Evolutionary conservation across 1,284 basidiomycete genomes (phyloP), one percentile per base, ranked within the genome.

Genomic region (Fistulina hepatica): DNA sequence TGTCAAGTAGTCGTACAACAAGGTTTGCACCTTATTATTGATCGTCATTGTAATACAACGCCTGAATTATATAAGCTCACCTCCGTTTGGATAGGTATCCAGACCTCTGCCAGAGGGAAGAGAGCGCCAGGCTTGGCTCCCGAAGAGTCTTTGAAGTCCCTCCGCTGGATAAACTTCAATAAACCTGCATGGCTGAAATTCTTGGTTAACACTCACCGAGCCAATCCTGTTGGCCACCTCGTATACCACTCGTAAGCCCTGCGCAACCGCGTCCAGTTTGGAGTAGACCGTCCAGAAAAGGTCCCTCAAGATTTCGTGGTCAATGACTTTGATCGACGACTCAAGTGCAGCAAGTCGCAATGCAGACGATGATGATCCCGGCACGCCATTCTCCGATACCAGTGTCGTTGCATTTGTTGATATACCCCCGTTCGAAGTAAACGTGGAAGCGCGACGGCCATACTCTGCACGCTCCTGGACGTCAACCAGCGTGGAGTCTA

Each of bases 201-300:
- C 24, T 9, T 33, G 39, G 33, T 24, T 24, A 36, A 22, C 11
- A 66, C 79, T 59, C 51, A 93, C 90, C 44, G 82, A 82, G 48
- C 84, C 82, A 43, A 95, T 89, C 43, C 89, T 75, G 51, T 78
- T 82, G 1, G 86, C 72, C 2, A 98, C 86, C 57, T 98, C 95
- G 52, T 85, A 92, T 1, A 95, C 73, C 2, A 97, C 84, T 33
- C 93, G 69, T 48, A 97, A 69, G 7, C 92, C 89, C 57, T 98
- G 93, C 23, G 88, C 71, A n/a, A 97, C 85, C 15, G 95, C 95
- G 51, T 93, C 83, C 37, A 99, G 59, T 59, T 99, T 99, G 5
- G 92, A 95, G 56, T 91, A 99, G 12, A 97, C 58, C 4, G 95
- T 97, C 93, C 94, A 98, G 59, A 98, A 97, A 24, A 99, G 68